Conservation (phyloP, 169 alveolate species). For the Perkinsus marinus region DNA sequence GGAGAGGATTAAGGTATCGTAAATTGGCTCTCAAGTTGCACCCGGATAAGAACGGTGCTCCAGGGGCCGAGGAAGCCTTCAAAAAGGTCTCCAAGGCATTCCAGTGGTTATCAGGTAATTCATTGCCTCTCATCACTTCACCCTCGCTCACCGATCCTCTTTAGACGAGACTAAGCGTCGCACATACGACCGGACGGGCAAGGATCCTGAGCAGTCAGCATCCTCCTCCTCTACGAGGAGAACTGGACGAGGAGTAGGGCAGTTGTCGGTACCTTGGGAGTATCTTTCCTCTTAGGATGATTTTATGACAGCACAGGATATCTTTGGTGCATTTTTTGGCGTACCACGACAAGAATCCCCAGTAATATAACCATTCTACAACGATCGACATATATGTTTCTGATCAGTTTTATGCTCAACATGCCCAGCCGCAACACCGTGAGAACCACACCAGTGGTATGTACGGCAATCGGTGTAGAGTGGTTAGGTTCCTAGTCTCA, state of each 20-base stretch:
- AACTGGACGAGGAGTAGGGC: background rate
- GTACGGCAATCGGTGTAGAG: no score
- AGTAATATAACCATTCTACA: background rate
- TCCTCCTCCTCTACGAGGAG: background rate
- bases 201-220: background rate
- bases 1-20: background rate
- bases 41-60: constrained; percentile 92
- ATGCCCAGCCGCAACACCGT: background rate
- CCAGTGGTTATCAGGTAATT: constrained; percentile 65
- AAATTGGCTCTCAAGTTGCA: constrained; percentile 79
- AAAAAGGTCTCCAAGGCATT: constrained; percentile 78
- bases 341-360: background rate
- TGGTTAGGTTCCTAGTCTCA: no score
- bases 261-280: background rate
- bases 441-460: background rate
- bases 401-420: background rate
- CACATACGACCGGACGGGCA: background rate
- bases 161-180: background rate
- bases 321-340: background rate
- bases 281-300: background rate
- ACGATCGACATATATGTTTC: background rate
- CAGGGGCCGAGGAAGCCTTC: constrained; percentile 85
- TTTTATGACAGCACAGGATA: background rate
- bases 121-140: no score
- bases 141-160: no score